Base-by-base conservation (phyloP, 495 filamentous ascomycete genomes). In the Talaromyces nanjingensis region DNA sequence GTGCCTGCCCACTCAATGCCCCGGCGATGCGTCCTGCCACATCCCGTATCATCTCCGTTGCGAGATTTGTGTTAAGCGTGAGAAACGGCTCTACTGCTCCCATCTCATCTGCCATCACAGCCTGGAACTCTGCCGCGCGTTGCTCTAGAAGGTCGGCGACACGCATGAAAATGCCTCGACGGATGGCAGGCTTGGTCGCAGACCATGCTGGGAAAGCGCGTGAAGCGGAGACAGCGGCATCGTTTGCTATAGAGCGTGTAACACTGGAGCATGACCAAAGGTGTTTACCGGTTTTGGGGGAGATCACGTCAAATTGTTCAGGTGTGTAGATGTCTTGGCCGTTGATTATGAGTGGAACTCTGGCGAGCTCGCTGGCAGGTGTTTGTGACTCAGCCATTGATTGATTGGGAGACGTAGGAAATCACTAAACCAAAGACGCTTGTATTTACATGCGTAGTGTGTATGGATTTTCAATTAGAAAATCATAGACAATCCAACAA, bases 131-230 rank as follows among this genome's bases (percentile, higher is more conserved):
- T 37, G 33, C 33, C 33, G 33, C 33, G 33, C 33, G 11, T 37
- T 37, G 33, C 33, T 37, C 33, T 3, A 97, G 78, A 64, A 92
- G 76, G 22, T 89, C 85, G 20, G 89, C 87, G 25, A 87, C 87
- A 68, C 85, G 87, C 58, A 87, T 73, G 60, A 97, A 74, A 66
- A 96, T 84, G 65, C 89, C 83, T 54, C 90, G 86, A 29, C 90
- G 89, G 42, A 77, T 68, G 33, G 77, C 73, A 11, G 88, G 83
- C 57, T 83, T 83, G 2, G 82, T 83, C 60, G 84, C 80, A 64
- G 78, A 79, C 92, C 92, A 97, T 65, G 82, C 72, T 52, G 81
- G 82, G 72, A 91, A 89, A 5, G 92, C 92, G 8, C 79, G 79
- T 18, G 81, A 74, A 0, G 89, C 88, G 0, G 60, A 24, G 8